Evolutionary conservation across 805 yeast species (phyloP), one percentile per base, ranked within the genome.

Genomic region (Candida hispaniensis): DNA sequence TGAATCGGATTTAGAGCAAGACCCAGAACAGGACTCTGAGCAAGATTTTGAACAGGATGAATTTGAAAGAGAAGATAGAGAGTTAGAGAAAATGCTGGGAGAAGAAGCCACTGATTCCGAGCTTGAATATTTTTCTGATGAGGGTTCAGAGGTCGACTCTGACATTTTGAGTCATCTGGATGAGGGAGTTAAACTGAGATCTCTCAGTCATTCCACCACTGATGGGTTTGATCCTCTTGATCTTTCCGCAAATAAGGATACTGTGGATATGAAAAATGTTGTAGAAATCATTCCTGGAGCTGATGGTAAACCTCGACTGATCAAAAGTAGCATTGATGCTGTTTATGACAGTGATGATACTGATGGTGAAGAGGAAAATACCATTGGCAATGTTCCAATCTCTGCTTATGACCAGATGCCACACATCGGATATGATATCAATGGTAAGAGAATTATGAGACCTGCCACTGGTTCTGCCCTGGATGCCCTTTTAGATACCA

Each of bases 361-460:
- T 47, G 96, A 86, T 52, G 69, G 52, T 9, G 78, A 73, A 43
- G 93, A 82, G 43, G 61, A 60, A 47, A 91, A 91, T 59, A 83
- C 96, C 4, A 81, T 91, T 47, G 98, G 98, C 32, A 82, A 91
- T 53, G 71, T 91, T 40, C 97, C 98, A 33, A 51, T 91, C 13
- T 71, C 88, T 12, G 94, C 94, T 2, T 91, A 91, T 54, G 98
- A 91, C 39, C 94, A 86, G 58, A 79, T 79, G 75, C 98, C 98
- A 1, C 98, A 91, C 54, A 74, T 91, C 41, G 97, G 98, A 40
- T 91, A 91, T 57, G 88, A 83, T 55, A 86, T 91, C 50, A 91
- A 91, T 55, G 98, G 99, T 51, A 88, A 86, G 55, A 73, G 98
- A 53, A 86, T 91, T 52, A 88, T 91, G 97, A 74, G 99, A 57